phyloP scores from a whole-genome alignment of 495 filamentous ascomycete species.

The Penicillium cosmopolitanum region DNA sequence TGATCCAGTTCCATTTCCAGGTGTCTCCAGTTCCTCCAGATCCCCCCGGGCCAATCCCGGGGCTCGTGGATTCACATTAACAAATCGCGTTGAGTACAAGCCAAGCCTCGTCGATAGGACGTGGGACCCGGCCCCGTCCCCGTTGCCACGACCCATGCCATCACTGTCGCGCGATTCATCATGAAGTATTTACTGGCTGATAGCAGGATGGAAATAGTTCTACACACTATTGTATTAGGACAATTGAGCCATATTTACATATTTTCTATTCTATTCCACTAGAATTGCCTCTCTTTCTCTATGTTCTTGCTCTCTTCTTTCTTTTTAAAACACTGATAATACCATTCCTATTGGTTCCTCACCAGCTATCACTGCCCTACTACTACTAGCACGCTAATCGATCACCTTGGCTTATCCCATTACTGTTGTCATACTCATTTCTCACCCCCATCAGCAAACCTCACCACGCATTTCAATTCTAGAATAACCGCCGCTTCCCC shows the following conservation, averaged over 20 bases:
- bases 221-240: not conserved
- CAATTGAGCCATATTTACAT: not conserved
- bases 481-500: conserved; percentile 21
- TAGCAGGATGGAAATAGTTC: not conserved
- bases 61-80: conserved; percentile 4
- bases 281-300: not conserved
- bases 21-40: not conserved
- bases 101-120: conserved; percentile 7
- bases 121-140: not conserved
- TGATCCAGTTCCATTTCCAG: not conserved
- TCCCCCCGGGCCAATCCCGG: conserved; percentile 2
- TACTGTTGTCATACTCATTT: conserved; percentile 27
- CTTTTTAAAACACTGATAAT: not conserved
- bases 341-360: not conserved
- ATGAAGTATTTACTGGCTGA: not conserved
- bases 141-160: not conserved
- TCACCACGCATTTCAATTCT: conserved; percentile 3
- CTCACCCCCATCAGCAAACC: not conserved
- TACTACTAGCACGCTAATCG: not conserved
- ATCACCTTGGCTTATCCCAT: conserved; percentile 23
- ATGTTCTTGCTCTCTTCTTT: too few species aligned
- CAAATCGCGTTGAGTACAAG: conserved; percentile 9
- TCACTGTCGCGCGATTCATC: conserved; percentile 1
- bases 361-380: not conserved
- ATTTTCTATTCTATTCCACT: not conserved